Evolutionary conservation across 257 asterid species (phyloP).

Genomic region (Solanum chmielewskii): DNA sequence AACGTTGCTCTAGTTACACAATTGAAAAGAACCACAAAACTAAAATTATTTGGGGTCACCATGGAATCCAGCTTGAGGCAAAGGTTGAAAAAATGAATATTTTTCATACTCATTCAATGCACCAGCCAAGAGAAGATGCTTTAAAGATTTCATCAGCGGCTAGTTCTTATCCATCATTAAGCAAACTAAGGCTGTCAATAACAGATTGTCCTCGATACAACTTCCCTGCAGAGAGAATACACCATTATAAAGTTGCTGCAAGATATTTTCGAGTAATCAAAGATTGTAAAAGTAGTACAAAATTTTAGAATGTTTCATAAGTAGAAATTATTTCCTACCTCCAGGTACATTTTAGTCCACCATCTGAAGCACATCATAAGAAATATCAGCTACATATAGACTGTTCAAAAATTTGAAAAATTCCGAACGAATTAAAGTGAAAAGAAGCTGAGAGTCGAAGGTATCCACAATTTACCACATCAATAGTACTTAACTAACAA

Average conservation of each 20-base stretch:
- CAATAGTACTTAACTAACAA: not conserved
- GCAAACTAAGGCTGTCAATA: constrained; percentile 73
- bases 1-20: constrained; percentile 5
- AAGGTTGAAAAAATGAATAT: not conserved
- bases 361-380: constrained; percentile 40
- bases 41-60: not conserved
- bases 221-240: constrained; percentile 51
- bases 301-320: not conserved
- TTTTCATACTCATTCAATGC: constrained; percentile 79
- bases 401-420: not conserved
- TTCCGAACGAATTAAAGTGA: not conserved
- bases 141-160: constrained; percentile 64
- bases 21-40: not conserved
- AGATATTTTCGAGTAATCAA: not conserved
- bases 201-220: constrained; percentile 87
- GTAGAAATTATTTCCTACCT: constrained; percentile 35
- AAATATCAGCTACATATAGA: not conserved
- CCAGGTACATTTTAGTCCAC: constrained; percentile 94
- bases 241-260: not conserved
- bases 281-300: not conserved
- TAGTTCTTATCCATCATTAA: constrained; percentile 69
- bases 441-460: not conserved
- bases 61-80: not conserved
- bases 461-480: not conserved
- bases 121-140: constrained; percentile 91